These are phyloP conservation scores for Apiotrichum gracile DNA, from an alignment of 1,284 basidiomycete genomes.

Conservation along the genomic window DNA sequence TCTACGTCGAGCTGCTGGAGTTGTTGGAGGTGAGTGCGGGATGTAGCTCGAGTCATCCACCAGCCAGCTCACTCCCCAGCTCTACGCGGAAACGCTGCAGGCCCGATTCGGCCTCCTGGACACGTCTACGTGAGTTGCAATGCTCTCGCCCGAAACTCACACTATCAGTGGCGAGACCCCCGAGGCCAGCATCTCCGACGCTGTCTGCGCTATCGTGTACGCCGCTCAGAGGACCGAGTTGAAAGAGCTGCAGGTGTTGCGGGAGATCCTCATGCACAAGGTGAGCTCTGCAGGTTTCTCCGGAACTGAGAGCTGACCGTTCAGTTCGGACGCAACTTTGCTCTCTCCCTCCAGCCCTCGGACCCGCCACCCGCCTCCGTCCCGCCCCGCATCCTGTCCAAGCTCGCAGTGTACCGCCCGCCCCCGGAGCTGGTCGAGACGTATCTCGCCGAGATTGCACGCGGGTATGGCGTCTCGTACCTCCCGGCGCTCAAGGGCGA, in stretches of 20 bases:
- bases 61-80: constrained; percentile 28
- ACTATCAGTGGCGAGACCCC: constrained; percentile 64
- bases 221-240: constrained; percentile 85
- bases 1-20: constrained; percentile 68
- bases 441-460: constrained; percentile 82
- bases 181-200: constrained; percentile 72
- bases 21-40: constrained; percentile 59
- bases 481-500: constrained; percentile 40
- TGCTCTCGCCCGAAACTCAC: background rate
- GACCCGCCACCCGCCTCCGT: constrained; percentile 51
- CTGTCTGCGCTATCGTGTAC: constrained; percentile 69
- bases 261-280: constrained; percentile 88
- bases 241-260: constrained; percentile 84
- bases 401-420: constrained; percentile 66
- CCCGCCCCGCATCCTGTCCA: constrained; percentile 52
- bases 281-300: constrained; percentile 14
- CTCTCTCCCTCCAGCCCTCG: constrained; percentile 46
- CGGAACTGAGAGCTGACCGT: background rate
- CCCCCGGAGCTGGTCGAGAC: constrained; percentile 69
- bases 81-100: constrained; percentile 87
- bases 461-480: constrained; percentile 76
- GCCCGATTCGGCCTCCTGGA: constrained; percentile 89
- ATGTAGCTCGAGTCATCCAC: background rate
- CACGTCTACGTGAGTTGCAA: constrained; percentile 24
- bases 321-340: constrained; percentile 43